Evolutionary conservation across 495 filamentous ascomycete species (phyloP).

Genomic region (Trichodelitschia bisporula): DNA sequence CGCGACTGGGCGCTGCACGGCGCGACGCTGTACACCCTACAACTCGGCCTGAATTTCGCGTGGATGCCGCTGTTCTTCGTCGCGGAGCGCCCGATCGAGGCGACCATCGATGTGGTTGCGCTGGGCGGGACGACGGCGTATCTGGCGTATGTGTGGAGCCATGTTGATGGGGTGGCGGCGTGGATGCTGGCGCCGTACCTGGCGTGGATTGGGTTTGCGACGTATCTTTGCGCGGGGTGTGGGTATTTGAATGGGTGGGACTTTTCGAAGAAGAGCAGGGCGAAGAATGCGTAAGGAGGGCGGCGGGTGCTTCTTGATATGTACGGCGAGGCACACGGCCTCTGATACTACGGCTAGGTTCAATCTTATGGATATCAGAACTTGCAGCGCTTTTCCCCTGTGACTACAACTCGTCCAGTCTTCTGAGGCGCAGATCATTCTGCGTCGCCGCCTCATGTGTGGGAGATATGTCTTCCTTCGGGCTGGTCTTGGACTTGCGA

Average conservation of each 20-base stretch:
- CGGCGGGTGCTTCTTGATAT: too few relatives aligned
- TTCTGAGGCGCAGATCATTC: too few relatives aligned
- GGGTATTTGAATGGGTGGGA: slow-evolving; percentile 62
- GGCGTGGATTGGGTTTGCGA: slow-evolving; percentile 63
- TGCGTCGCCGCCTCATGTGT: too few relatives aligned
- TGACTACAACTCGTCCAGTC: too few relatives aligned
- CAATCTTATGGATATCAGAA: too few relatives aligned
- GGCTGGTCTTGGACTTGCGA: too few relatives aligned
- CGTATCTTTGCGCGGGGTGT: slow-evolving; percentile 46
- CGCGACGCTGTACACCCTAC: slow-evolving; percentile 55
- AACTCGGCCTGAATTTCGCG: slow-evolving; percentile 58
- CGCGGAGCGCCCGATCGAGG: slow-evolving; percentile 39
- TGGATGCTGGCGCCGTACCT: slow-evolving; percentile 59
- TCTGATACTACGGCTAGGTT: too few relatives aligned
- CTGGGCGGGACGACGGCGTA: slow-evolving; percentile 44
- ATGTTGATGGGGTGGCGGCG: slow-evolving; percentile 43
- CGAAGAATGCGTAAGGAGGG: too few relatives aligned
- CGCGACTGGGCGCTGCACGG: slow-evolving; percentile 22
- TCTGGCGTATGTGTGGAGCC: slow-evolving; percentile 46
- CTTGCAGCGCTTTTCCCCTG: too few relatives aligned
- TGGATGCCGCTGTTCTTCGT: slow-evolving; percentile 94
- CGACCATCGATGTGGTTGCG: slow-evolving; percentile 48
- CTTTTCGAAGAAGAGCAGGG: slow-evolving; percentile 19
- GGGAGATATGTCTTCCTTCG: too few relatives aligned
- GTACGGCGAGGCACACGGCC: too few relatives aligned